Evolutionary conservation across 306 rosid species (phyloP).

Genomic region (Dryas alaskensis): DNA sequence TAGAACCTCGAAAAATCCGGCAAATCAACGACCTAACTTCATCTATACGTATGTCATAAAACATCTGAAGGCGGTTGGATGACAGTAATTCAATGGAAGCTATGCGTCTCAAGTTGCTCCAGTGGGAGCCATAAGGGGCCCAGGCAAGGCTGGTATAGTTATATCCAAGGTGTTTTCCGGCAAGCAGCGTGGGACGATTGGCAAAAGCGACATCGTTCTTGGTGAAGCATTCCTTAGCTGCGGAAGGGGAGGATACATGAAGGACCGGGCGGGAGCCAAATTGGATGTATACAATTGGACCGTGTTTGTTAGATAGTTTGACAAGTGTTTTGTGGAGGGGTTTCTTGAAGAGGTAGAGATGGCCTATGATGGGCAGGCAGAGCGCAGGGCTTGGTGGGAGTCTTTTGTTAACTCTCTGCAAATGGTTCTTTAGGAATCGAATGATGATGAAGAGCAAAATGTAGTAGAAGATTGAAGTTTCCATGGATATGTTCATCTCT

Average conservation of each 20-base stretch:
- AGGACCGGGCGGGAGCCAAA: conserved; percentile 37
- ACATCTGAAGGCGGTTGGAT: conserved; percentile 26
- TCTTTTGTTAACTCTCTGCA: too few species aligned
- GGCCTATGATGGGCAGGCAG: too few species aligned
- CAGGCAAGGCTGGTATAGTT: conserved; percentile 31
- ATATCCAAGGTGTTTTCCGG: conserved; percentile 28
- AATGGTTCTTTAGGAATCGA: too few species aligned
- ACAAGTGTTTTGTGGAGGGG: too few species aligned
- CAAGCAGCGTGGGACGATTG: conserved; percentile 37
- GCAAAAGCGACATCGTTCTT: conserved; percentile 41
- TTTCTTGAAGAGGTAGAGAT: too few species aligned
- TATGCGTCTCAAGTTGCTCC: conserved; percentile 38
- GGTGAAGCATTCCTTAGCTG: conserved; percentile 38
- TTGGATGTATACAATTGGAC: background rate
- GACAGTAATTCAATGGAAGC: conserved; percentile 32
- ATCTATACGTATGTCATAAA: conserved; percentile 20
- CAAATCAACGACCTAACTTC: conserved; percentile 31
- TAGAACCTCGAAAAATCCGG: background rate
- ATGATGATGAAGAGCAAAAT: too few species aligned
- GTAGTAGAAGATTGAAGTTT: too few species aligned
- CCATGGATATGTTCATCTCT: background rate
- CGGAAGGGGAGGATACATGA: conserved; percentile 38
- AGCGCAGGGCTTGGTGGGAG: too few species aligned
- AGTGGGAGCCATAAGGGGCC: conserved; percentile 42
- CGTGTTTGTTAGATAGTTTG: too few species aligned